Evolutionary conservation across 768 basidiomycete species (phyloP).

Genomic region (Russula sp.): DNA sequence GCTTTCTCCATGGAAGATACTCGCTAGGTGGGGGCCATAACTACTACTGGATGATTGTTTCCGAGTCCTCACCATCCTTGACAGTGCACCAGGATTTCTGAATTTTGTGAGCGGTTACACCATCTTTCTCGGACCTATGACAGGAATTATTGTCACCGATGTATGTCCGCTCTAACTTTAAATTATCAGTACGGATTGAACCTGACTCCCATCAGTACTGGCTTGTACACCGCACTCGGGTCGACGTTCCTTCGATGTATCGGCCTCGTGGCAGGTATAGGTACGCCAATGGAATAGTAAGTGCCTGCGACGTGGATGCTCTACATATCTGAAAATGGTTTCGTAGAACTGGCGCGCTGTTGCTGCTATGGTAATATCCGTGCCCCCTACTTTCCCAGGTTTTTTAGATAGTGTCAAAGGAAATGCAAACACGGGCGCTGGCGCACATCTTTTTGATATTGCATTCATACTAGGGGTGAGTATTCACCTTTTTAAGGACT

Average conservation of each 20-base stretch:
- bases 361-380: conserved; percentile 61
- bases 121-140: conserved; percentile 82
- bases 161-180: conserved; percentile 39
- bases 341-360: conserved; percentile 81
- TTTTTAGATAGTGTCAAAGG: conserved; percentile 71
- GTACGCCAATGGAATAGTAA: conserved; percentile 69
- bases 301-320: conserved; percentile 5
- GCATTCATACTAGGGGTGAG: conserved; percentile 72
- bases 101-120: conserved; percentile 81
- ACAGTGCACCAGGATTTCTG: conserved; percentile 61
- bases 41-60: conserved; percentile 25
- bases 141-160: conserved; percentile 64
- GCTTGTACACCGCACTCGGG: conserved; percentile 65
- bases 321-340: not conserved
- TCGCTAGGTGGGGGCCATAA: conserved; percentile 42
- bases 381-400: conserved; percentile 75
- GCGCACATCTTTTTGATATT: conserved; percentile 58
- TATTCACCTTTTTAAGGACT: not conserved
- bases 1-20: conserved; percentile 81
- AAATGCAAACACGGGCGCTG: conserved; percentile 56
- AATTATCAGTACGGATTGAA: not conserved
- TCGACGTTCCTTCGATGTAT: conserved; percentile 86
- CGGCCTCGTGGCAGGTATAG: conserved; percentile 72
- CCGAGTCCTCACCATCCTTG: not conserved
- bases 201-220: conserved; percentile 53